Evolutionary conservation across 192 early-diverging fungal species (phyloP).

Genomic region (Entomortierella beljakovae): DNA sequence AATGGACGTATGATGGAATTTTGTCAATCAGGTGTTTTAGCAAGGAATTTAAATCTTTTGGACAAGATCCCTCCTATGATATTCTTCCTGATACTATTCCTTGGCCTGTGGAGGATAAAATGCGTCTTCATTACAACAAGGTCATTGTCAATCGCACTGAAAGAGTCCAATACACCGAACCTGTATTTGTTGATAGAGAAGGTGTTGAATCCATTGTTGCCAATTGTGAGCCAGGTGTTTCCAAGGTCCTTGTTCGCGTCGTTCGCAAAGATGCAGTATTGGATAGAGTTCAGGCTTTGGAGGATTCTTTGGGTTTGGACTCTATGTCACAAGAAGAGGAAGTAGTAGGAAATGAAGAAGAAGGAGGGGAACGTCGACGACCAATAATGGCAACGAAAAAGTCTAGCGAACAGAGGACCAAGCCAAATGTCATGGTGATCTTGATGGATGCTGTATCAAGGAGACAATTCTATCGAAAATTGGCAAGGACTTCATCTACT

Average conservation of each 20-base stretch:
- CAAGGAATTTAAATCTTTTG: conserved; percentile 24
- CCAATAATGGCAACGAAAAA: neutral
- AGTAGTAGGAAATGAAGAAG: conserved; percentile 1
- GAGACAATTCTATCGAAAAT: conserved; percentile 64
- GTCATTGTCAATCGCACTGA: conserved; percentile 43
- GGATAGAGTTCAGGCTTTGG: conserved; percentile 19
- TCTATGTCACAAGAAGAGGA: conserved; percentile 21
- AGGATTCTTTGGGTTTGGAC: too few relatives aligned
- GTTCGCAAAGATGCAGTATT: conserved; percentile 26
- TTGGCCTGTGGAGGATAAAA: conserved; percentile 62
- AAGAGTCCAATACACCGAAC: conserved; percentile 30
- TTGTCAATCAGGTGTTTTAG: conserved; percentile 50
- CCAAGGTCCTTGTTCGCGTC: conserved; percentile 37
- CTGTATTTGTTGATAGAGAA: conserved; percentile 32
- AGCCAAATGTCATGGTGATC: conserved; percentile 64
- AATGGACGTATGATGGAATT: conserved; percentile 48
- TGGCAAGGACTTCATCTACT: conserved; percentile 56
- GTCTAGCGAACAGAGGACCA: conserved; percentile 1
- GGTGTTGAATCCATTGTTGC: conserved; percentile 59
- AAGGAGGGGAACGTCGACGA: too few relatives aligned
- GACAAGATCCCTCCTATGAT: conserved; percentile 37
- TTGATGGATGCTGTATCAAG: conserved; percentile 65
- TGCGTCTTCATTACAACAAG: conserved; percentile 57
- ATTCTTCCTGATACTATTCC: conserved; percentile 62
- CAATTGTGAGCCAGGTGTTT: conserved; percentile 55